Base-by-base conservation (phyloP, 2,329 filamentous ascomycete species). In the Orbilia javanica region DNA sequence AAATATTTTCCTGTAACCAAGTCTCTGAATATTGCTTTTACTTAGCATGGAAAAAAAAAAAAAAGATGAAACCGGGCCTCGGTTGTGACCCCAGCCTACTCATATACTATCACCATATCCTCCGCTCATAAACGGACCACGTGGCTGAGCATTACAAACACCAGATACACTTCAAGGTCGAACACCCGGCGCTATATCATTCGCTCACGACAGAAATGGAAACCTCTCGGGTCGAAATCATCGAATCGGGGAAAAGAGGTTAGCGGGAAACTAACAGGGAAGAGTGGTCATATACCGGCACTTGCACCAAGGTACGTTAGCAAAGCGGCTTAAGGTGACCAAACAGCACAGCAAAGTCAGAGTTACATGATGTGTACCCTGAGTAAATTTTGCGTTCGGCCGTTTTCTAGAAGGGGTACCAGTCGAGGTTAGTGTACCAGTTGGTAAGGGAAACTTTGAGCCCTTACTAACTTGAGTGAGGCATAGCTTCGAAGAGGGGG, bases 151-250 rank as follows among this genome's bases (percentile, higher is more conserved):
- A 10, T 18, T 29, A n/a, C 39, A 48, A 73, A 42, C 18, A 73
- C 27, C 29, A 39, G n/a, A 22, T 27, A 65, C 69, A 42, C 36
- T 73, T 73, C 48, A 48, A 66, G 69, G 62, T 50, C 64, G 50
- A 73, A 65, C 69, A 73, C 48, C 69, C 69, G 69, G 69, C 48
- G 29, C 36, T 42, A 34, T 50, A 60, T 60, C 29, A 73, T 73
- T 66, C 46, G 68, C 42, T 36, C 48, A 36, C 39, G 18, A 71
- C 69, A 44, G 50, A 73, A 55, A 18, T 57, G 69, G 69, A 66
- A 44, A 66, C 29, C 65, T 73, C 29, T 73, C 69, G 69, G 60
- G 11, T 73, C 18, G 48, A 60, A 11, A 44, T 25, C 13, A 39
- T 73, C 50, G 22, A 73, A 65, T 64, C 34, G 53, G 36, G 60